These are phyloP conservation scores for Aspergillus taichungensis DNA, from an alignment of 495 filamentous ascomycete species.

Conservation along the genomic window DNA sequence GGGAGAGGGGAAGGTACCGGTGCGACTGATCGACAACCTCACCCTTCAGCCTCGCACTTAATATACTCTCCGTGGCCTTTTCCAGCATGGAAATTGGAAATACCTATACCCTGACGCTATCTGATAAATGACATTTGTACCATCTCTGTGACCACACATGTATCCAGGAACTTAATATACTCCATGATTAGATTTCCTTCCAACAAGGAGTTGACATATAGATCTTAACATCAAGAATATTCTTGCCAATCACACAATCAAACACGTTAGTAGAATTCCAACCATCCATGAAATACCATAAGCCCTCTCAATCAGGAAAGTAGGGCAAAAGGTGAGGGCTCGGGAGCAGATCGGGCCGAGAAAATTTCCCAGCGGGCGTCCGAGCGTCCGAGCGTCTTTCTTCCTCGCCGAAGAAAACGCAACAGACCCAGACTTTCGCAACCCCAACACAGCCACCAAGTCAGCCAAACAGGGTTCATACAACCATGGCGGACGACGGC, in stretches of 20 bases:
- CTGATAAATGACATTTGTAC: too few species aligned
- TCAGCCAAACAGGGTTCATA: neutral
- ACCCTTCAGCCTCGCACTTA: conserved; percentile 48
- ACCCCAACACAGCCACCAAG: neutral
- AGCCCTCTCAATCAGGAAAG: conserved; percentile 24
- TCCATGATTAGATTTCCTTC: too few species aligned
- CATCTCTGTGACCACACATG: too few species aligned
- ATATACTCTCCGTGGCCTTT: neutral
- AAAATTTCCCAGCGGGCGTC: conserved; percentile 30
- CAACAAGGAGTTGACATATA: too few species aligned
- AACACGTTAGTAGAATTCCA: too few species aligned
- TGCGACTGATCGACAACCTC: conserved; percentile 92
- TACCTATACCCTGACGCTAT: neutral
- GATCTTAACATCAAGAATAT: too few species aligned
- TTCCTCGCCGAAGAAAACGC: conserved; percentile 19
- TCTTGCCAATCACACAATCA: neutral
- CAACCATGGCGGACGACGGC: conserved; percentile 82
- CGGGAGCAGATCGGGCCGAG: conserved; percentile 21
- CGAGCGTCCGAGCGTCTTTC: conserved; percentile 12
- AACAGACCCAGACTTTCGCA: conserved; percentile 6
- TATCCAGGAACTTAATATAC: too few species aligned
- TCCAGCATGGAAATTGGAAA: neutral
- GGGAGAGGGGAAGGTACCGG: conserved; percentile 61
- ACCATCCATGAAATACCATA: neutral
- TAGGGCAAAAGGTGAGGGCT: conserved; percentile 28